Conservation (phyloP, 148 eudicot species). For the Dysphania ambrosioides region DNA sequence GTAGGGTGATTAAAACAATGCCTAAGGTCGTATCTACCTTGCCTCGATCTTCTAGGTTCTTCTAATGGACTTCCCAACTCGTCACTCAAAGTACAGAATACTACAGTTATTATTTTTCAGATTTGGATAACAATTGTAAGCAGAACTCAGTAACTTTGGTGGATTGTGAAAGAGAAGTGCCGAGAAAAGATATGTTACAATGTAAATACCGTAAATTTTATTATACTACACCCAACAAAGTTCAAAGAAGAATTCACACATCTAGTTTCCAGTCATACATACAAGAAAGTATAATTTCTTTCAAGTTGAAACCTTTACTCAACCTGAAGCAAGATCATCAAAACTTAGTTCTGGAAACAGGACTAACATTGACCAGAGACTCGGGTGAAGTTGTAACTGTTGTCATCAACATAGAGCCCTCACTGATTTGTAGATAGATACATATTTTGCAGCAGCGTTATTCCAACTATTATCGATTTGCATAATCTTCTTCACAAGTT, state of each 20-base stretch:
- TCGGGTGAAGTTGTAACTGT: not conserved
- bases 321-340: not conserved
- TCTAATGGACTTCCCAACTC: too few relatives aligned
- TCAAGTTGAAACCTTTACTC: not conserved
- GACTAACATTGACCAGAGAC: not conserved
- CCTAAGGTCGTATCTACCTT: too few relatives aligned
- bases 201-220: too few relatives aligned
- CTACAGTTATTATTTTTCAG: too few relatives aligned
- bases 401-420: constrained; percentile 32
- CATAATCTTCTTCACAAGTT: constrained; percentile 51
- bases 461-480: constrained; percentile 70
- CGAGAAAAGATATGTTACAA: too few relatives aligned
- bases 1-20: too few relatives aligned
- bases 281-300: not conserved
- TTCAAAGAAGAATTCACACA: not conserved
- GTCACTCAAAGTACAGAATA: too few relatives aligned
- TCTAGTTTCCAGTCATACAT: not conserved
- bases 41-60: too few relatives aligned
- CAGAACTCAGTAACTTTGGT: too few relatives aligned
- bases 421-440: constrained; percentile 50
- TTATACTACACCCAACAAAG: not conserved
- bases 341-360: too few relatives aligned
- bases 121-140: too few relatives aligned
- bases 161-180: not conserved
- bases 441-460: constrained; percentile 63